Evolutionary conservation across 2,329 filamentous ascomycete genomes (phyloP).

Genomic region (Fusarium pseudonygamai): DNA sequence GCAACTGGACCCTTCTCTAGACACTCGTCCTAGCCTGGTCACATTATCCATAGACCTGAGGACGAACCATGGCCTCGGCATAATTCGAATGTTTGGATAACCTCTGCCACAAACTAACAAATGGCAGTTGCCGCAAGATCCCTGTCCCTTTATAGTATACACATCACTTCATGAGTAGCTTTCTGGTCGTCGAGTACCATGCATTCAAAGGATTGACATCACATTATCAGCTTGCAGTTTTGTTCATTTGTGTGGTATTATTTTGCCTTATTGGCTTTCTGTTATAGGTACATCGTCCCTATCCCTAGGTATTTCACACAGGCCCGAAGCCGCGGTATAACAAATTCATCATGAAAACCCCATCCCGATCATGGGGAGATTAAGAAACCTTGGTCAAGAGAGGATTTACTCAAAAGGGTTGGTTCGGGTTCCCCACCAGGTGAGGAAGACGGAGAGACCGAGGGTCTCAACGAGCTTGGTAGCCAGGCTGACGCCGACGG

Average conservation of each 20-base stretch:
- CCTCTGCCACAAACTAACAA: background rate
- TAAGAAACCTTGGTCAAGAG: slow-evolving; percentile 20
- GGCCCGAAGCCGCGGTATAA: slow-evolving; percentile 20
- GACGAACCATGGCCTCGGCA: background rate
- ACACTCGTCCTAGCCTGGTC: background rate
- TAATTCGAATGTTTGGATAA: background rate
- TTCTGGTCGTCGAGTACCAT: background rate
- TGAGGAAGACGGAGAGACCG: slow-evolving; percentile 89
- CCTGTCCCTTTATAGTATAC: background rate
- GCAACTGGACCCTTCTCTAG: background rate
- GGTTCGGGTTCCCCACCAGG: slow-evolving; percentile 97
- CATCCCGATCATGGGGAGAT: slow-evolving; percentile 15
- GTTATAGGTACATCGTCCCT: slow-evolving; percentile 33
- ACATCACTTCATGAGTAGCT: background rate
- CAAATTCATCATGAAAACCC: slow-evolving; percentile 33
- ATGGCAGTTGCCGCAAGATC: background rate
- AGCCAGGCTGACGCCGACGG: slow-evolving; percentile 83
- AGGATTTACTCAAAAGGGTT: slow-evolving; percentile 82
- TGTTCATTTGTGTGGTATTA: slow-evolving; percentile 35
- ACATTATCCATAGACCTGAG: background rate
- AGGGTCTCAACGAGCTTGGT: slow-evolving; percentile 93
- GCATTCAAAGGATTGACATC: background rate
- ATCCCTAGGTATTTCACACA: slow-evolving; percentile 31
- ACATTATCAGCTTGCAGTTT: background rate
- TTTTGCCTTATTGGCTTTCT: slow-evolving; percentile 29